Evolutionary conservation across 2,329 filamentous ascomycete genomes (phyloP), one percentile per base, ranked within the genome.

Genomic region (Ophiostoma australiae): DNA sequence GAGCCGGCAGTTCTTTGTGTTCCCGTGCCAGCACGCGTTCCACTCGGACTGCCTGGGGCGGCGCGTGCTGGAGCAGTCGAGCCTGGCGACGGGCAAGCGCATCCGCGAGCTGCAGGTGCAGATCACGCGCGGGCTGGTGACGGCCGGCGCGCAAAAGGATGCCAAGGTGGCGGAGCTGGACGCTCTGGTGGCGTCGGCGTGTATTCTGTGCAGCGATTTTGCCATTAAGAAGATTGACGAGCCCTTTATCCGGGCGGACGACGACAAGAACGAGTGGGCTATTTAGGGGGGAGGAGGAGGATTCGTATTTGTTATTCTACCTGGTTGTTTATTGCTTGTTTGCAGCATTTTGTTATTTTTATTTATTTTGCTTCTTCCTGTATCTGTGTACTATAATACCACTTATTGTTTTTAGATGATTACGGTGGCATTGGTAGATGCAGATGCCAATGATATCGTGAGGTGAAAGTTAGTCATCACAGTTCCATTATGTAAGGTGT

Each of bases 21-120:
- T 99, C 75, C 95, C 95, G 0, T 99, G 95, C 80, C 95, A 99
- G 82, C 95, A 99, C 80, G 92, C 94, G 3, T 99, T 99, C 77
- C 95, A 99, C 80, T 94, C 92, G 61, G 95, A 99, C 78, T 99
- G 95, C 79, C 81, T 99, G 68, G 94, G 93, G 0, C 90, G 88
- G 76, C 91, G 91, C 77, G 93, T 98, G 0, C 85, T 97, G 70
- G 91, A 94, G 79, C 90, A 93, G 74, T 89, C 90, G 1, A 92
- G 93, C 0, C 83, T 90, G 69, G 90, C 88, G 23, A 92, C 90
- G 80, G 89, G 90, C 20, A 90, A 90, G 78, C 85, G 91, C 75
- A 97, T 99, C 75, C 87, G 88, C 72, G 93, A 97, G 80, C 82
- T 97, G 75, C 94, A 98, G 82, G 85, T 87, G 70, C 90, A 94